Evolutionary conservation across 2,329 filamentous ascomycete species (phyloP).

Genomic region (Arachnomyces sp.): DNA sequence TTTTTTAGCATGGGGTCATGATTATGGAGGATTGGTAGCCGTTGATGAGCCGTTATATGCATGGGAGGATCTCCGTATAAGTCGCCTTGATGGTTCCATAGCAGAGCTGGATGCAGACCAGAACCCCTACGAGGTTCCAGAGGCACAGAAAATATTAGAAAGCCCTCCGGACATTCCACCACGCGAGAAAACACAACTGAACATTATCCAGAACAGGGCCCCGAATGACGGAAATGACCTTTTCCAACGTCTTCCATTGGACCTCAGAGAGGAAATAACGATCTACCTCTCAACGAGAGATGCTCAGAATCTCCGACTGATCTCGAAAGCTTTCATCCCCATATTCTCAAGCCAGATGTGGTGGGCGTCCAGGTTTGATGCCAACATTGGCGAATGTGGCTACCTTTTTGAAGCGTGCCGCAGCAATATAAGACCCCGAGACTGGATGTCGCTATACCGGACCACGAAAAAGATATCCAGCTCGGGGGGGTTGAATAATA

Average conservation of each 20-base stretch:
- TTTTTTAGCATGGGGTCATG: neutral
- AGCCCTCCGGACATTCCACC: neutral
- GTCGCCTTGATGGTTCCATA: too few species aligned
- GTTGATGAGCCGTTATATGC: neutral
- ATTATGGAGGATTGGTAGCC: neutral
- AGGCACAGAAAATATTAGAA: neutral
- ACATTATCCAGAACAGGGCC: too few species aligned
- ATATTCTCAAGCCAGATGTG: neutral
- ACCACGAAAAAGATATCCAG: neutral
- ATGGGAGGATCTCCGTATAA: neutral
- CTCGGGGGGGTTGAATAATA: neutral
- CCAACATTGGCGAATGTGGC: neutral
- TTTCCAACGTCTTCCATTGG: neutral
- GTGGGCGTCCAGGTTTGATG: neutral
- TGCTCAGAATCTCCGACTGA: neutral
- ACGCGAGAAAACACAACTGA: neutral
- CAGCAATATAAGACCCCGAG: neutral
- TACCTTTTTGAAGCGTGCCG: slow-evolving; percentile 1
- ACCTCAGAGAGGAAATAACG: neutral
- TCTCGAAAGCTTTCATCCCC: neutral
- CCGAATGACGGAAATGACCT: neutral
- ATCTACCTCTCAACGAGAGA: neutral
- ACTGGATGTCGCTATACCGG: neutral
- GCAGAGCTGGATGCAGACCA: neutral
- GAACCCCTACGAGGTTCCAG: neutral